Base-by-base conservation (phyloP, 129 eudicot species). In the Mikania micrantha region DNA sequence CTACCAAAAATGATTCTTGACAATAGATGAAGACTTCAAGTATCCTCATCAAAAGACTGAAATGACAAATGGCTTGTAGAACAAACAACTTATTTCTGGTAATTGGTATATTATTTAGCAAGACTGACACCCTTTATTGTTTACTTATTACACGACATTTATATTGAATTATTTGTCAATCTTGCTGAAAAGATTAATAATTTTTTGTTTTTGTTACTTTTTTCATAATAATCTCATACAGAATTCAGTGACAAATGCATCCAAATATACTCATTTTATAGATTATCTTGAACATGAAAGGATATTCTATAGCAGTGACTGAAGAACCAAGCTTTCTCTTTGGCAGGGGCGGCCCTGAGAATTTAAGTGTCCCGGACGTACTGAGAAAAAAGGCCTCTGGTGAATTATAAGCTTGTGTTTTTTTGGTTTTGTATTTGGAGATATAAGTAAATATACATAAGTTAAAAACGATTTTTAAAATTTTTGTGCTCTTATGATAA, bases 1-100 rank as follows among this genome's bases (percentile, higher is more conserved):
- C 60, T 78, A 41, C 74, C 82, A 22, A 72, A 60, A 52, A 27
- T 62, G 79, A 69, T 90, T 29, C 67, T 78, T 67, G 95, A 90
- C 64, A 84, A 79, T n/a, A 39, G 87, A 81, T 56, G 87, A 84
- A n/a, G 96, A 86, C 79, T 79, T 57, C 73, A 39, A 59, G 70
- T 85, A 85, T 27, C 53, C 54, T 65, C 8, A 65, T 41, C 70
- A 65, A 44, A 65, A 15, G 41, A 44, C n/a, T 44, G 24, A 44
- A 48, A 29, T 9, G 71, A 29, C 44, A 9, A 47, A 28, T 2
- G 10, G 16, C 7, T 15, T 66, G 40, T 47, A 27, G 40, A 45
- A 4, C 59, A 66, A 10, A 29, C 25, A 17, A 45, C 71, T 45
- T 45, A 17, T 27, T 66, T 65, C 57, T 27, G 70, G 58, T 66